A percentile compares a stretch with the other conserved stretches of the same genome.
phyloP scores from a whole-genome alignment of 1,284 basidiomycete species.

The Austropuccinia psidii region DNA sequence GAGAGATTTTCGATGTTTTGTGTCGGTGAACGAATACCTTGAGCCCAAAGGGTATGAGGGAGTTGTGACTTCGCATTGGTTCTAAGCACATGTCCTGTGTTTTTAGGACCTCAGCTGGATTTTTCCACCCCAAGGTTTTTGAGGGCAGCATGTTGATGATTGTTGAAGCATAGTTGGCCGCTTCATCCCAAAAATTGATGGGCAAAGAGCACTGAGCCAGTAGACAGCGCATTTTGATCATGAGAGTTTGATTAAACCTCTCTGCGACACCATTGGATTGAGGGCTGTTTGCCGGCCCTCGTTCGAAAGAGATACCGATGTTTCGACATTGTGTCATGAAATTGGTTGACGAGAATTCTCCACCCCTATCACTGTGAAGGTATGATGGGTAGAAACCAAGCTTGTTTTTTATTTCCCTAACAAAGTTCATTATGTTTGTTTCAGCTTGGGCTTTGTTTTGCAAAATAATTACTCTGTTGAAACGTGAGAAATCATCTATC shows the following conservation, averaged over 20 bases:
- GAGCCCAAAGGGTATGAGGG: constrained; percentile 3
- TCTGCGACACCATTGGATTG: background rate
- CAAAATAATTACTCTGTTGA: background rate
- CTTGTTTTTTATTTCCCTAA: background rate
- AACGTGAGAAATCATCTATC: constrained; percentile 3
- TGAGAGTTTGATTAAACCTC: background rate
- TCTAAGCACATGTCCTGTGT: background rate
- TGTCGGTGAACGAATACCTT: background rate
- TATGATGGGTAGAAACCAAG: background rate
- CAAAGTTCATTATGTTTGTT: background rate
- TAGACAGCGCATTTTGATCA: background rate
- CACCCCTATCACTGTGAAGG: background rate
- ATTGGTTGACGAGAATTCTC: background rate
- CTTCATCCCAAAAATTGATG: background rate
- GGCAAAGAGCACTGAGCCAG: background rate
- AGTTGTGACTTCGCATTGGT: background rate
- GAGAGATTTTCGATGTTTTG: background rate
- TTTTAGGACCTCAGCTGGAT: background rate
- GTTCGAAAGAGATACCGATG: background rate
- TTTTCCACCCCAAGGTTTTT: background rate
- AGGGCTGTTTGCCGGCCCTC: background rate
- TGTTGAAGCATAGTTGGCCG: background rate
- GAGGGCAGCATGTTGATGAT: constrained; percentile 4
- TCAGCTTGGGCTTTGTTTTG: background rate
- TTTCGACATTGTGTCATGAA: background rate